These are phyloP conservation scores for Patellifolia procumbens DNA, from an alignment of 179 eudicot species.

Conservation along the genomic window DNA sequence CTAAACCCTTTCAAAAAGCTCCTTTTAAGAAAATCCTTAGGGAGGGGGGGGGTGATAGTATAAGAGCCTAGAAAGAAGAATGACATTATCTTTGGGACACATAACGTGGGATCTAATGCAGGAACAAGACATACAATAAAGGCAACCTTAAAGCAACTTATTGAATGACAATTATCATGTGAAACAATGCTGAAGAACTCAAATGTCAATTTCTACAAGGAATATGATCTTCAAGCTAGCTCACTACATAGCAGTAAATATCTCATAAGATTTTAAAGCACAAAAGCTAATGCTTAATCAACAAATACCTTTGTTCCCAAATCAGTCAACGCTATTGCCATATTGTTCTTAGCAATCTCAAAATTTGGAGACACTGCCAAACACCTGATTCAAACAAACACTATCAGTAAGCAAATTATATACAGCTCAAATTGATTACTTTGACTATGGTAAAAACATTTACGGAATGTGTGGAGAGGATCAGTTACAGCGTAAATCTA, in stretches of 20 bases:
- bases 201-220: not conserved
- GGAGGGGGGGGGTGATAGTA: not conserved
- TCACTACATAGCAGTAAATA: not conserved
- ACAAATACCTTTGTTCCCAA: slow-evolving; percentile 87
- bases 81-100: not conserved
- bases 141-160: not conserved
- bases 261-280: not conserved
- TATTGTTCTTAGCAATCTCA: slow-evolving; percentile 97
- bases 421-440: not conserved
- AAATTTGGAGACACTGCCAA: slow-evolving; percentile 97
- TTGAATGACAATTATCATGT: not conserved
- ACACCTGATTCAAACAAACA: slow-evolving; percentile 63
- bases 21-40: not conserved
- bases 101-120: not conserved
- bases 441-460: not conserved
- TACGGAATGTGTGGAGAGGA: not conserved
- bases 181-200: not conserved
- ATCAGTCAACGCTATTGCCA: slow-evolving; percentile 99
- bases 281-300: slow-evolving; percentile 6
- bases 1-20: not conserved
- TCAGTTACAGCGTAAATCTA: not conserved
- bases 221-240: not conserved
- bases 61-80: not conserved
- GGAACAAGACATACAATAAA: not conserved
- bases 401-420: slow-evolving; percentile 3